A percentile compares a stretch with the other conserved stretches of the same genome.
Evolutionary conservation across 2,329 filamentous ascomycete genomes (phyloP).

Genomic region (Diaporthe caulivora): DNA sequence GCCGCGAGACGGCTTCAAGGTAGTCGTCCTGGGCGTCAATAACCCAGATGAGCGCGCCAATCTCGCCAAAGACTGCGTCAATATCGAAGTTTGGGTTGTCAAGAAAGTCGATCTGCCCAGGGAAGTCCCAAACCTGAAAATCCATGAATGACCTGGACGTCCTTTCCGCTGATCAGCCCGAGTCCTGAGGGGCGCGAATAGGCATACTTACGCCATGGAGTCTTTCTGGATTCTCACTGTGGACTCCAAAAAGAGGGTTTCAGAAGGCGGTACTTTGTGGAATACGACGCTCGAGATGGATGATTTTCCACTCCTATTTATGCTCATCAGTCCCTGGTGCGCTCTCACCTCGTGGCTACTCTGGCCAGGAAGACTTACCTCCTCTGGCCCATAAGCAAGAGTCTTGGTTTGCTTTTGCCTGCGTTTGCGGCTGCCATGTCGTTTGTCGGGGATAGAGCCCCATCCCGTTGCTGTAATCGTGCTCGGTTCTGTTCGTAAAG

Average conservation of each 20-base stretch:
- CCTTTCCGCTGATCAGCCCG: slow-evolving; percentile 36
- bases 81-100: slow-evolving; percentile 91
- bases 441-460: slow-evolving; percentile 52
- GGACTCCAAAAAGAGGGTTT: slow-evolving; percentile 95
- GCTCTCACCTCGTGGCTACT: not conserved
- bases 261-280: slow-evolving; percentile 94
- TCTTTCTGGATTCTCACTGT: slow-evolving; percentile 96
- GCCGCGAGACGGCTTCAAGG: slow-evolving; percentile 86
- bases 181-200: not conserved
- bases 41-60: slow-evolving; percentile 96
- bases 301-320: slow-evolving; percentile 89
- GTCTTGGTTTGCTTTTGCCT: slow-evolving; percentile 79
- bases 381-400: slow-evolving; percentile 95
- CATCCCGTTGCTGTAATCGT: slow-evolving; percentile 63
- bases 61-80: slow-evolving; percentile 92
- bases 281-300: slow-evolving; percentile 99
- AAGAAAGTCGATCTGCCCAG: slow-evolving; percentile 90
- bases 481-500: slow-evolving; percentile 71
- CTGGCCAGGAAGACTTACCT: slow-evolving; percentile 68
- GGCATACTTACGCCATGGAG: slow-evolving; percentile 83
- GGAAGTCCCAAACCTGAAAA: slow-evolving; percentile 98
- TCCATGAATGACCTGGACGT: slow-evolving; percentile 91
- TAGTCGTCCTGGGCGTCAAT: slow-evolving; percentile 99
- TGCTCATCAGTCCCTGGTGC: slow-evolving; percentile 37
- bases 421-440: slow-evolving; percentile 60